phyloP scores from a whole-genome alignment of 176 grass and related monocot genomes.

The Phoenix dactylifera region DNA sequence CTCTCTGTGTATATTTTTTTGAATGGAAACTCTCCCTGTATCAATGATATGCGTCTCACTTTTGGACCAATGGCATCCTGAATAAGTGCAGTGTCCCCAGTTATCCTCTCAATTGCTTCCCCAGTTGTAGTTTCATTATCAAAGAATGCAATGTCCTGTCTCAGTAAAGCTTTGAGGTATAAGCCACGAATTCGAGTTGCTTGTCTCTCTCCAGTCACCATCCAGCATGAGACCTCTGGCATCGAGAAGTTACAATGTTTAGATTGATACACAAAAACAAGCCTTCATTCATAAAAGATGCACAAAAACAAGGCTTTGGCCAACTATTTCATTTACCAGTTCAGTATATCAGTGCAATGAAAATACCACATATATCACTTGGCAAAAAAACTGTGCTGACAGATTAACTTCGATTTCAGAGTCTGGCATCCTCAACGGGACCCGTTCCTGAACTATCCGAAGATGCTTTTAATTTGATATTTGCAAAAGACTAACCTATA shows the following conservation, averaged over 20 bases:
- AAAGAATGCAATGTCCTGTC: conserved; percentile 42
- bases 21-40: not conserved
- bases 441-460: too few species aligned
- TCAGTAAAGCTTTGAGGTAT: conserved; percentile 33
- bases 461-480: too few species aligned
- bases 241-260: conserved; percentile 3
- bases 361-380: too few species aligned
- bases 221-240: conserved; percentile 38
- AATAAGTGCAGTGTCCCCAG: conserved; percentile 30
- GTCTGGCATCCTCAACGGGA: too few species aligned
- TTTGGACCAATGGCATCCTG: conserved; percentile 51
- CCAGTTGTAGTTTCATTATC: conserved; percentile 38
- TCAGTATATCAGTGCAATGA: not conserved
- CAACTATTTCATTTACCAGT: not conserved
- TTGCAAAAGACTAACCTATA: too few species aligned
- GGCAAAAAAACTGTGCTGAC: too few species aligned
- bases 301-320: not conserved
- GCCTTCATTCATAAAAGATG: not conserved
- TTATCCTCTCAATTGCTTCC: conserved; percentile 29
- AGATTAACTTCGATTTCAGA: too few species aligned
- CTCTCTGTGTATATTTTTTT: conserved; percentile 20
- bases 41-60: conserved; percentile 16
- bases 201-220: conserved; percentile 37
- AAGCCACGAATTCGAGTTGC: conserved; percentile 23
- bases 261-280: not conserved